Evolutionary conservation across 2,329 filamentous ascomycete genomes (phyloP), one percentile per base, ranked within the genome.

Genomic region (Diplocarpon rosae): DNA sequence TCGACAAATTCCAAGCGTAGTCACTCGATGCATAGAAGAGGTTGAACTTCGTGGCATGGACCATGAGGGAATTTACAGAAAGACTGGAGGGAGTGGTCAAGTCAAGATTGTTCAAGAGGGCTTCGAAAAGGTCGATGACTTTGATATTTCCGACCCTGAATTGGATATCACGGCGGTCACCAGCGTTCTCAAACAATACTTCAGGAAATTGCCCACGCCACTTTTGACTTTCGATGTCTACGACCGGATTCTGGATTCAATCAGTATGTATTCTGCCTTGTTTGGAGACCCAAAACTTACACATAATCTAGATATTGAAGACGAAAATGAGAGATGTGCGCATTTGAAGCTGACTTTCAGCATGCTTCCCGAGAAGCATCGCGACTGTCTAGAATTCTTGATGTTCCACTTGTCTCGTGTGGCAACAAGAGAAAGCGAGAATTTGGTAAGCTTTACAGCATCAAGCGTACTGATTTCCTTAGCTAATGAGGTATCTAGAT

Each of bases 21-120:
- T 98, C 35, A 90, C 80, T 38, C 83, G 88, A 38, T 98, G 92
- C 65, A 94, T 98, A 54, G 86, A 95, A 61, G 90, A 98, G 66
- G 92, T 98, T 32, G 92, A 98, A 64, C 69, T 92, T 16, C 81
- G 92, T 61, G 92, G 90, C 65, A 95, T 98, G 86, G 89, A 96
- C 58, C 78, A 93, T 55, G 92, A 96, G 67, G 92, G 92, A 51
- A 94, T 98, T 56, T 98, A 98, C 68, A 81, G 92, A 59, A 98
- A 98, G 72, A 95, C 89, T 40, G 92, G 92, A 46, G 92, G 89
- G 54, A 88, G 84, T 57, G 87, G 85, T 8, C 87, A 93, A 63
- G 84, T 95, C 61, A 93, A 94, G 63, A 73, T 77, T 58, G 85
- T 98, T 56, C 86, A 90, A 59, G 85, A 89, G 54, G 88, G 89